These are phyloP conservation scores for Xylaria multiplex DNA, from an alignment of 2,329 filamentous ascomycete genomes.

Conservation along the genomic window DNA sequence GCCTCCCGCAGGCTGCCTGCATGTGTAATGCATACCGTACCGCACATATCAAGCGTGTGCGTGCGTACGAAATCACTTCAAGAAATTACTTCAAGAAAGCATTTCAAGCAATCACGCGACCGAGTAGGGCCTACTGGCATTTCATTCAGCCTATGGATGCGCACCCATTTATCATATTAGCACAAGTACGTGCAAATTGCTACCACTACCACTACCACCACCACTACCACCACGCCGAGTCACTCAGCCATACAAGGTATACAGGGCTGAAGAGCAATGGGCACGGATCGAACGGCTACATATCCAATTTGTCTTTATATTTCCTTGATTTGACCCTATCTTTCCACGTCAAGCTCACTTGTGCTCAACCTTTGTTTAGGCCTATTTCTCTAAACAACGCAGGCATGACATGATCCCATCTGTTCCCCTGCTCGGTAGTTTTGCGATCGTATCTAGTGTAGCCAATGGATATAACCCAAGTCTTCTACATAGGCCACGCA, in stretches of 20 bases:
- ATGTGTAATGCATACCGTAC: not conserved
- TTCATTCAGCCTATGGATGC: not conserved
- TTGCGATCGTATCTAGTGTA: no score
- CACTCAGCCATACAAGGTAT: constrained; percentile 5
- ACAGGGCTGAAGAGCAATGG: constrained; percentile 10
- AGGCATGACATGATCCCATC: no score
- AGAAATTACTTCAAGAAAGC: not conserved
- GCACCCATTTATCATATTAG: not conserved
- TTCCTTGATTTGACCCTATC: not conserved
- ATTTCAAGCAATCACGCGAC: not conserved
- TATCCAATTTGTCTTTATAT: not conserved
- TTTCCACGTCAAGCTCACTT: constrained; percentile 13
- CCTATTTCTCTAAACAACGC: not conserved
- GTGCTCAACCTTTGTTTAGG: constrained; percentile 2
- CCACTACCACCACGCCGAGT: no score
- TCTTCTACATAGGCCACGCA: no score
- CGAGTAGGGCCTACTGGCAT: not conserved
- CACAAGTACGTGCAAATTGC: constrained; percentile 15
- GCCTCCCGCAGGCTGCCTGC: not conserved
- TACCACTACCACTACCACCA: no score
- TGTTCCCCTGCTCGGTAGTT: no score
- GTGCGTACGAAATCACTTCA: no score
- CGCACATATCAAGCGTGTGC: not conserved
- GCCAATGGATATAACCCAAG: no score
- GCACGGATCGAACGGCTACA: constrained; percentile 4